Evolutionary conservation across 495 filamentous ascomycete species (phyloP).

Genomic region (Penicillium bialowiezense): DNA sequence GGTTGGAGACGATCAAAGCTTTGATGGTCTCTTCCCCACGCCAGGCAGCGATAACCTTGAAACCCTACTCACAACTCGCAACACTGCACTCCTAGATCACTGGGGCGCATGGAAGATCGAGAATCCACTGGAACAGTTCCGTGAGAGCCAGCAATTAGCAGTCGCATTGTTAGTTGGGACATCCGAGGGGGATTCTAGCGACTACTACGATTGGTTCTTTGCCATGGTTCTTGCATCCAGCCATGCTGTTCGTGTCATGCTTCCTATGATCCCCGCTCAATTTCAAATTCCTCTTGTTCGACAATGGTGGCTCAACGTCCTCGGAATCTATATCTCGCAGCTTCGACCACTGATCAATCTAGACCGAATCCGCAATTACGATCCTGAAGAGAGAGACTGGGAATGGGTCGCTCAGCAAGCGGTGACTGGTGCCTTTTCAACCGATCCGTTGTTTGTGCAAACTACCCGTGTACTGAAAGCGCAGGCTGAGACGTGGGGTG

Average conservation of each 20-base stretch:
- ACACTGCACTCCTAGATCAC: slow-evolving; percentile 71
- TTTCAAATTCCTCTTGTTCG: slow-evolving; percentile 70
- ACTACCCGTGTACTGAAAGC: slow-evolving; percentile 72
- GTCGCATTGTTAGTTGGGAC: slow-evolving; percentile 67
- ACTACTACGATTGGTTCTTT: slow-evolving; percentile 78
- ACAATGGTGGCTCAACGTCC: slow-evolving; percentile 84
- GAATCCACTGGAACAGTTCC: slow-evolving; percentile 66
- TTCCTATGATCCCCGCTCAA: slow-evolving; percentile 71
- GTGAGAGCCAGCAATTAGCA: slow-evolving; percentile 73
- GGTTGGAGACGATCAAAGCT: slow-evolving; percentile 45
- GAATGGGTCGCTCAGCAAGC: slow-evolving; percentile 67
- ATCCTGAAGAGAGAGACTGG: slow-evolving; percentile 68
- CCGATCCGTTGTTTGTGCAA: slow-evolving; percentile 83
- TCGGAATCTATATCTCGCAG: slow-evolving; percentile 74
- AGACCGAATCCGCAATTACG: slow-evolving; percentile 57
- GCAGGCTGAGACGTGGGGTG: slow-evolving; percentile 77
- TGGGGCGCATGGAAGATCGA: slow-evolving; percentile 82
- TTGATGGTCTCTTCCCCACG: slow-evolving; percentile 56
- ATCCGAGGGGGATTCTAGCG: slow-evolving; percentile 22
- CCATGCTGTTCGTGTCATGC: slow-evolving; percentile 80
- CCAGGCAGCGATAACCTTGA: slow-evolving; percentile 63
- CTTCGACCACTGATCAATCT: slow-evolving; percentile 67
- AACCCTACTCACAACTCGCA: slow-evolving; percentile 63
- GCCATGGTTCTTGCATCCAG: slow-evolving; percentile 78
- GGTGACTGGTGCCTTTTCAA: slow-evolving; percentile 58